These are phyloP conservation scores for Crepidotus variabilis DNA, from an alignment of 768 basidiomycete species.

Conservation along the genomic window DNA sequence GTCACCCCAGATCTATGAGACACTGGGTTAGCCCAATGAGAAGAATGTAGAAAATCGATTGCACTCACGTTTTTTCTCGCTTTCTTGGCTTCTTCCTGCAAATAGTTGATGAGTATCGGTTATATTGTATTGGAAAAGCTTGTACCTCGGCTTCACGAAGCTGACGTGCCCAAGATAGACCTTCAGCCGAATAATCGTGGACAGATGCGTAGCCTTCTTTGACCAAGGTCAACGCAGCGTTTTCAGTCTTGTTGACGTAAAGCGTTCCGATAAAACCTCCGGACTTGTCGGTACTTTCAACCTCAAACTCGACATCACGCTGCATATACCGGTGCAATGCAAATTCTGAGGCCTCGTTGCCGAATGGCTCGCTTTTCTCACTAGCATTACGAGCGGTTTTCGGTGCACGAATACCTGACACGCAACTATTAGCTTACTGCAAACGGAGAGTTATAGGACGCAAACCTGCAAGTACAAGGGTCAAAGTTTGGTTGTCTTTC, in stretches of 20 bases:
- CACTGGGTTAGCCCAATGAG: not conserved
- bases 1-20: constrained; percentile 88
- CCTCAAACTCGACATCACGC: constrained; percentile 90
- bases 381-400: constrained; percentile 74
- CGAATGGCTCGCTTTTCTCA: constrained; percentile 90
- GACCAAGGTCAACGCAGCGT: constrained; percentile 79
- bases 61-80: constrained; percentile 69
- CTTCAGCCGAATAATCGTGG: constrained; percentile 84
- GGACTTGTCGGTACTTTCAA: constrained; percentile 87
- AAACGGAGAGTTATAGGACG: constrained; percentile 1
- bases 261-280: constrained; percentile 94
- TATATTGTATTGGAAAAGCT: constrained; percentile 1
- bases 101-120: not conserved
- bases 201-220: constrained; percentile 87
- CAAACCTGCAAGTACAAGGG: constrained; percentile 83
- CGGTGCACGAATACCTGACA: constrained; percentile 81
- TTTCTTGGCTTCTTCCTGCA: constrained; percentile 76
- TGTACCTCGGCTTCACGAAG: constrained; percentile 79
- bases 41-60: not conserved
- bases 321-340: constrained; percentile 83
- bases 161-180: constrained; percentile 73
- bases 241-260: constrained; percentile 82
- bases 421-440: not conserved
- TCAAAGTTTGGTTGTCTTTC: constrained; percentile 90
- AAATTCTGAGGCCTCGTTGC: constrained; percentile 78